A percentile compares a stretch with the other conserved stretches of the same genome.
phyloP scores from a whole-genome alignment of 2,329 filamentous ascomycete species.

The Aspergillus spinulosporus region DNA sequence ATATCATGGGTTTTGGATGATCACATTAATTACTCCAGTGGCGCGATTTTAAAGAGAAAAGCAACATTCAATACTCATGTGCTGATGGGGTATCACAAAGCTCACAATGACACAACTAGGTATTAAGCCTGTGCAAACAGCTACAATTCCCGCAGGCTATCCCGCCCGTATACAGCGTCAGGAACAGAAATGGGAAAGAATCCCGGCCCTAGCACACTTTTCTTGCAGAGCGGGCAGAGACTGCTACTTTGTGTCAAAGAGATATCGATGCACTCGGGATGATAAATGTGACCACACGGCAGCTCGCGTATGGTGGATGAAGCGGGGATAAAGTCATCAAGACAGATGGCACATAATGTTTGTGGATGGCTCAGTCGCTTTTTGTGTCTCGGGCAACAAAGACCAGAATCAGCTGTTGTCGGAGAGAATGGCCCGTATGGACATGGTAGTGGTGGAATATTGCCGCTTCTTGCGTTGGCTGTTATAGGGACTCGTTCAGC shows the following conservation, averaged over 20 bases:
- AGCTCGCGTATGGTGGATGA: conserved; percentile 77
- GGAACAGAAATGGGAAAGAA: conserved; percentile 68
- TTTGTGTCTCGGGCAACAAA: conserved; percentile 14
- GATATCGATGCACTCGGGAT: conserved; percentile 85
- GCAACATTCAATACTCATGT: not conserved
- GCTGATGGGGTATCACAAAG: not conserved
- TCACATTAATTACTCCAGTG: no score
- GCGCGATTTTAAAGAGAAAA: no score
- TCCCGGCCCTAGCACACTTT: conserved; percentile 70
- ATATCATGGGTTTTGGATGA: no score
- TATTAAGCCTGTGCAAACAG: not conserved
- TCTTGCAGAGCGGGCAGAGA: conserved; percentile 88
- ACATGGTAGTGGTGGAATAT: not conserved
- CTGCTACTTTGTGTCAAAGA: conserved; percentile 78
- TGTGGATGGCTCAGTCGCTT: conserved; percentile 60
- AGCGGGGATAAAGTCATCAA: conserved; percentile 72
- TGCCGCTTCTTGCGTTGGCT: not conserved
- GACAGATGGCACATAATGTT: conserved; percentile 84
- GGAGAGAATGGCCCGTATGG: not conserved
- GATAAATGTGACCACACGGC: conserved; percentile 89
- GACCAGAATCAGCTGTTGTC: not conserved
- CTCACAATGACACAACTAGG: not conserved
- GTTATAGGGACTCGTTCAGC: not conserved
- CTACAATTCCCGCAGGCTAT: conserved; percentile 55
- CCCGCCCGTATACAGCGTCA: conserved; percentile 81